Conservation (phyloP, 1,284 basidiomycete species). For the Trametes polyzona region DNA sequence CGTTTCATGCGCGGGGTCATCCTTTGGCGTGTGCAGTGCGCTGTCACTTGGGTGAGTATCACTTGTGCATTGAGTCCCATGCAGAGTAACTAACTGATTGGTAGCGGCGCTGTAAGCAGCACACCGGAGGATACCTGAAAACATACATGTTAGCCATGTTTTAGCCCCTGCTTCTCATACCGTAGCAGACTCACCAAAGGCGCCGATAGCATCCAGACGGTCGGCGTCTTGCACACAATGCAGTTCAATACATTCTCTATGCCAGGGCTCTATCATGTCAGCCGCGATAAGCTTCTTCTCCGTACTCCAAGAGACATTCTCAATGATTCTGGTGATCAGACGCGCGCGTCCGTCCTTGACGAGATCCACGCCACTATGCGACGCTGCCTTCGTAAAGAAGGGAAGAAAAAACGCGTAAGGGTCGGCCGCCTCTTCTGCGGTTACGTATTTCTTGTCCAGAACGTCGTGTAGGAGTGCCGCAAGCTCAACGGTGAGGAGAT, state of each 20-base stretch:
- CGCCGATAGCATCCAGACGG: constrained; percentile 89
- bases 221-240: constrained; percentile 95
- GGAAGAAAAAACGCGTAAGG: constrained; percentile 69
- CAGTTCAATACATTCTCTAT: constrained; percentile 76
- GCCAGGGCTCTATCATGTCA: constrained; percentile 70
- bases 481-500: constrained; percentile 80
- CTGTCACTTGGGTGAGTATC: constrained; percentile 41
- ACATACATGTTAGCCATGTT: not conserved
- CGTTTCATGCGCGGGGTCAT: constrained; percentile 48
- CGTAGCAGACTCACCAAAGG: constrained; percentile 77
- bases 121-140: constrained; percentile 80
- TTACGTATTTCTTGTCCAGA: constrained; percentile 83
- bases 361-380: constrained; percentile 52
- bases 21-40: constrained; percentile 66
- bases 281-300: constrained; percentile 70
- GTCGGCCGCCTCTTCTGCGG: constrained; percentile 57
- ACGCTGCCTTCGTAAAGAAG: constrained; percentile 58
- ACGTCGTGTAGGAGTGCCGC: constrained; percentile 90
- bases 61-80: too few relatives aligned
- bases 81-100: constrained; percentile 68
- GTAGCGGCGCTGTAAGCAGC: constrained; percentile 78
- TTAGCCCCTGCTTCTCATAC: not conserved
- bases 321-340: constrained; percentile 65
- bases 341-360: constrained; percentile 62
- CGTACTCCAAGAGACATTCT: constrained; percentile 86